Percentiles rank a stretch among this genome's conserved stretches.
Conservation (phyloP, 495 filamentous ascomycete species). For the Neurospora sp. region DNA sequence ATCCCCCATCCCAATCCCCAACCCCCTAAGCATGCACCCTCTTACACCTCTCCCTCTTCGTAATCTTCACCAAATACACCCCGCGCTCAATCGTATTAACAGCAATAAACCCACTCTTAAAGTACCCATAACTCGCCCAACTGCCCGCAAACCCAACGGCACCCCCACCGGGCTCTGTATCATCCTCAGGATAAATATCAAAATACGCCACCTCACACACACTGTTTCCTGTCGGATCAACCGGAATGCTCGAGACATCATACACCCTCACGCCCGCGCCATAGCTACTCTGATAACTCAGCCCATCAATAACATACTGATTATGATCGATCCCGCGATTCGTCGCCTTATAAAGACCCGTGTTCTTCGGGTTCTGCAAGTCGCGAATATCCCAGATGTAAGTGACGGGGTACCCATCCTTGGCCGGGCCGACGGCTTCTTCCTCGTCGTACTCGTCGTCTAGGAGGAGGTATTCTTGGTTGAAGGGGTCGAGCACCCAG, state of each 20-base stretch:
- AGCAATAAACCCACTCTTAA: slow-evolving; percentile 43
- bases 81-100: slow-evolving; percentile 50
- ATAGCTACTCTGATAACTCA: slow-evolving; percentile 50
- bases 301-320: slow-evolving; percentile 46
- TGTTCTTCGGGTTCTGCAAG: slow-evolving; percentile 40
- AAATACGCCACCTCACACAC: slow-evolving; percentile 48
- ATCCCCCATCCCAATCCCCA: background rate
- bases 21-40: background rate
- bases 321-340: slow-evolving; percentile 50
- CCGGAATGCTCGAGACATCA: slow-evolving; percentile 42
- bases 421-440: slow-evolving; percentile 34
- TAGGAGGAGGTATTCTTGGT: slow-evolving; percentile 45
- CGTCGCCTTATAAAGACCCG: slow-evolving; percentile 41
- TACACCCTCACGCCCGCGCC: slow-evolving; percentile 46
- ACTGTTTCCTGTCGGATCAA: slow-evolving; percentile 41
- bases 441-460: slow-evolving; percentile 54
- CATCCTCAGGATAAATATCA: slow-evolving; percentile 51
- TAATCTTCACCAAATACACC: slow-evolving; percentile 32
- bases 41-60: background rate
- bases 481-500: slow-evolving; percentile 41
- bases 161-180: slow-evolving; percentile 29
- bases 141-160: slow-evolving; percentile 41
- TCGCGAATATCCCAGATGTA: slow-evolving; percentile 49
- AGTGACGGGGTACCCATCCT: slow-evolving; percentile 36
- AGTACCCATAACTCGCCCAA: slow-evolving; percentile 45